Evolutionary conservation across 345 rosid species (phyloP), one percentile per base, ranked within the genome.

Genomic region (Hibiscus mutabilis): DNA sequence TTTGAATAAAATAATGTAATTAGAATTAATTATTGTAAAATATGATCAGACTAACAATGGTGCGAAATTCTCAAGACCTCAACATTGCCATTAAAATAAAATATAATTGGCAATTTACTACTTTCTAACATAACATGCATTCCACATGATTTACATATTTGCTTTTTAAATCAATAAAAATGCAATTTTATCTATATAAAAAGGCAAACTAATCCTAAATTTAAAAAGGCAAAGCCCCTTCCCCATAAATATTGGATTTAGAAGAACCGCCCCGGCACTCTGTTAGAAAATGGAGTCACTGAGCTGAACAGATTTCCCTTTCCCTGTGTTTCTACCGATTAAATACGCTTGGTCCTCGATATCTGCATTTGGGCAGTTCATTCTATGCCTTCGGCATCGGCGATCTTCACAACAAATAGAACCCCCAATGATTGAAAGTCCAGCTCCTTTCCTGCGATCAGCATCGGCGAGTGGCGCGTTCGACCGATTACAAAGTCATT

Each of bases 381-480:
- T 82, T 79, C 86, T 79, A 77, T 86, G 95, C 95, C 90, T 89
- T 85, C 33, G 62, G 66, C 51, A 35, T 31, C 44, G 12, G 25
- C 24, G 96, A 79, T 87, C 92, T 55, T 87, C 90, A 42, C 96
- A 87, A 78, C 90, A 86, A 72, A 89, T 77, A 33, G 96, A 84
- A 73, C 89, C 89, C 77, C 78, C 60, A 35, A 89, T 80, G 31
- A 89, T 76, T 8, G 87, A 78, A 66, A 85, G 75, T 51, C 88
- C 91, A 63, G 88, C 67, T 70, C 74, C 79, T 80, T 85, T 84
- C 90, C 90, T 87, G 82, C 69, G 68, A 27, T 68, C 21, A 31
- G 2, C 58, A 66, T 67, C 51, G 3, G 24, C n/a, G 10, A 31
- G 10, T 14, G 3, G 22, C n/a, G 0, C 7, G 25, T 24, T 35